Conservation (phyloP, 225 moss, liverwort and hornwort species). For the Anthoceros angustus region DNA sequence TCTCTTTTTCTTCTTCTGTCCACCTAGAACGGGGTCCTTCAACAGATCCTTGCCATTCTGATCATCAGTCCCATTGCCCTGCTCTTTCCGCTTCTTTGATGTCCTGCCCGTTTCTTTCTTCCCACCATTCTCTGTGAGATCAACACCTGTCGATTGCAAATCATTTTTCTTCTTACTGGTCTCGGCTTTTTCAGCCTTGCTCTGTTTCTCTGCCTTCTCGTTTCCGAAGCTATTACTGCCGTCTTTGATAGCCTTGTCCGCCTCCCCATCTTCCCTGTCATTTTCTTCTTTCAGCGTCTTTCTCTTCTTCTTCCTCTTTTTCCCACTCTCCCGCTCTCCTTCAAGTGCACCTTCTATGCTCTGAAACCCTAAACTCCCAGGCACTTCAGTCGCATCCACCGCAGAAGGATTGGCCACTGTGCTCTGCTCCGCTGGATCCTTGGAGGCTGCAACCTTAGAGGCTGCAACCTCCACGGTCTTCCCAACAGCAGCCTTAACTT, state of each 20-base stretch:
- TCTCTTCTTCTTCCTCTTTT: neutral
- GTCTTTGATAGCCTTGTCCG: neutral
- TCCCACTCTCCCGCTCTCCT: neutral
- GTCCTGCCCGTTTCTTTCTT: neutral
- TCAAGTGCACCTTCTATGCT: too few relatives aligned
- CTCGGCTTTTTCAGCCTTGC: neutral
- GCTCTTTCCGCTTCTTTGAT: neutral
- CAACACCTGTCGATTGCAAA: neutral
- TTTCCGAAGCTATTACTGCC: neutral
- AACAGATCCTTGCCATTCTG: too few relatives aligned
- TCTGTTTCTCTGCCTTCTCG: neutral
- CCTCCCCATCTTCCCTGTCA: neutral
- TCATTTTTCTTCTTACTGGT: neutral
- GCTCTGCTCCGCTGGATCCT: neutral
- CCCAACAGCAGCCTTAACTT: constrained; percentile 36
- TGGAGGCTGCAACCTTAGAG: too few relatives aligned
- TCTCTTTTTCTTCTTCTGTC: too few relatives aligned
- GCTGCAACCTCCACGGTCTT: constrained; percentile 25
- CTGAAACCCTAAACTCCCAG: too few relatives aligned
- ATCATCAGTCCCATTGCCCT: neutral
- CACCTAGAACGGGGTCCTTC: too few relatives aligned
- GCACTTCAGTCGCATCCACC: too few relatives aligned
- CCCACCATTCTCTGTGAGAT: neutral
- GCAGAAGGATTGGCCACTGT: too few relatives aligned
- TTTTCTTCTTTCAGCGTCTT: neutral